A percentile compares a stretch with the other conserved stretches of the same genome.
phyloP scores from a whole-genome alignment of 2,329 filamentous ascomycete species.

The Didymosphaeria variabile region DNA sequence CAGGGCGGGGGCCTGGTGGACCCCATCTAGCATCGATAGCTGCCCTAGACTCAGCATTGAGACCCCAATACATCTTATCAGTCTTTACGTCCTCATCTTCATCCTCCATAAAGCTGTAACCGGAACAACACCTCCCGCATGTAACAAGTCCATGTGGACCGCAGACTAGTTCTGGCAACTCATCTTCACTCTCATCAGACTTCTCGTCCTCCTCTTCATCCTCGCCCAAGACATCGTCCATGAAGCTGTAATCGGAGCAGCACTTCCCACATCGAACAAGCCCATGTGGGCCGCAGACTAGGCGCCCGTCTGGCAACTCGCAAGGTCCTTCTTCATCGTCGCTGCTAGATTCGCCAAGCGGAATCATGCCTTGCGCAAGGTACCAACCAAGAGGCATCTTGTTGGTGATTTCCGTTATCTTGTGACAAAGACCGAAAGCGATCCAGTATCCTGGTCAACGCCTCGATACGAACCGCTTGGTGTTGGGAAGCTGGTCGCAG shows the following conservation, averaged over 20 bases:
- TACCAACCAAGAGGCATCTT: conserved; percentile 3
- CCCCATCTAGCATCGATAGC: neutral
- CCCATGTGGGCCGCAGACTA: conserved; percentile 11
- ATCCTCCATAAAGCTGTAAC: conserved; percentile 17
- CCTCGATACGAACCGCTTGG: too few relatives aligned
- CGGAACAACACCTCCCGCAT: conserved; percentile 13
- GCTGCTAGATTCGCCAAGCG: neutral
- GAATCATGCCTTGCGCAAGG: neutral
- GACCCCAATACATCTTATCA: too few relatives aligned
- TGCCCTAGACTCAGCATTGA: neutral
- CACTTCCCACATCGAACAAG: conserved; percentile 15
- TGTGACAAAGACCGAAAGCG: too few relatives aligned
- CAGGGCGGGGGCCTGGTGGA: neutral
- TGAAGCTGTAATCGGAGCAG: conserved; percentile 14
- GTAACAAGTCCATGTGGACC: conserved; percentile 8
- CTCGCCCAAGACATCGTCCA: conserved; percentile 1
- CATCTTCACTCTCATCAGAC: too few relatives aligned
- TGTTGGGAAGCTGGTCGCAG: too few relatives aligned
- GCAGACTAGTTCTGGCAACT: conserved; percentile 10
- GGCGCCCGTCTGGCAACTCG: conserved; percentile 2
- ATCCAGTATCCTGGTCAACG: too few relatives aligned
- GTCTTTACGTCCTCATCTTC: conserved; percentile 3
- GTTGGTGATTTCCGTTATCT: neutral
- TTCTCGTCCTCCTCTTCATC: conserved; percentile 7
- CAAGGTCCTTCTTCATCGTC: neutral